Conservation (phyloP, 768 basidiomycete genomes). For the Clathrus columnatus region DNA sequence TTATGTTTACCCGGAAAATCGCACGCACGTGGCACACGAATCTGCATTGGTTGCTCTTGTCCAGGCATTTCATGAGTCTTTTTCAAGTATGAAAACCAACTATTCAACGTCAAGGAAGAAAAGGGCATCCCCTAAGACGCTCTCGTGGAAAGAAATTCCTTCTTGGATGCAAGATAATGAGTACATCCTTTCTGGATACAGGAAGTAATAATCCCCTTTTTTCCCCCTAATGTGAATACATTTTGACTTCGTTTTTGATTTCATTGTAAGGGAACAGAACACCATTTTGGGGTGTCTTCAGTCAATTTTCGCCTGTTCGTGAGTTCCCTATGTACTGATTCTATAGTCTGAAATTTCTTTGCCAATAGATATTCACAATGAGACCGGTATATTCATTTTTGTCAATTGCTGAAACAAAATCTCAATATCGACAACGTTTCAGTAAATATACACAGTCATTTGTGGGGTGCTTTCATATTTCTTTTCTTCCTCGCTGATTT, state of each 20-base stretch:
- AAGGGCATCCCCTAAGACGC: slow-evolving; percentile 16
- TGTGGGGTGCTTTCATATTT: slow-evolving; percentile 61
- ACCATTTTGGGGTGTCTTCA: slow-evolving; percentile 63
- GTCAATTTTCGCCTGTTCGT: slow-evolving; percentile 8
- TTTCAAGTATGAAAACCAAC: no score
- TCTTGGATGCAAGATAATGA: slow-evolving; percentile 71
- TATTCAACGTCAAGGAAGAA: no score
- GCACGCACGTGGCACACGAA: no score
- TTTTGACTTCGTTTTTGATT: slow-evolving; percentile 7
- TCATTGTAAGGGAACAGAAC: slow-evolving; percentile 40
- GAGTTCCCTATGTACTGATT: slow-evolving; percentile 11
- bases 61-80: no score
- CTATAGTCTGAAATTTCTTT: slow-evolving; percentile 2
- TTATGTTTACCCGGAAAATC: no score
- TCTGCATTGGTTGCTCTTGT: no score
- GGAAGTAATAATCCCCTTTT: slow-evolving; percentile 38
- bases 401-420: slow-evolving; percentile 6
- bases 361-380: slow-evolving; percentile 64
- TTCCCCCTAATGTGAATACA: not conserved
- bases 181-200: slow-evolving; percentile 60
- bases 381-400: slow-evolving; percentile 41
- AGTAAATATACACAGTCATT: slow-evolving; percentile 86
- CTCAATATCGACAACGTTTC: slow-evolving; percentile 11
- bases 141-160: slow-evolving; percentile 51
- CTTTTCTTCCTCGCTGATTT: slow-evolving; percentile 45